phyloP scores from a whole-genome alignment of 1,284 basidiomycete species.

The Cryptococcus wingfieldii region DNA sequence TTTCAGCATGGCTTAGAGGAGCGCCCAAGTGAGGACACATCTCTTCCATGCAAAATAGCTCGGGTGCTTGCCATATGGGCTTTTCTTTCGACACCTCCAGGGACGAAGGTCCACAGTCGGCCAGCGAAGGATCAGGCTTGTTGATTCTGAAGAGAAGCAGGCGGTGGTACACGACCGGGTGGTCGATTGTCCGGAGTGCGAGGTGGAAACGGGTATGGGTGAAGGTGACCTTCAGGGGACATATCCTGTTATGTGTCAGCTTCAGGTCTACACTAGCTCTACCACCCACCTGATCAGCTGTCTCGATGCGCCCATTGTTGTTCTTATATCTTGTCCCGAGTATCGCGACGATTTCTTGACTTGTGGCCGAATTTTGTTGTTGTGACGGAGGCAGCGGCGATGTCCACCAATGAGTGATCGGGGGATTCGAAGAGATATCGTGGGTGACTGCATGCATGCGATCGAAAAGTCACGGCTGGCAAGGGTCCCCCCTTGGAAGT shows the following conservation, averaged over 20 bases:
- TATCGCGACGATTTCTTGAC: neutral
- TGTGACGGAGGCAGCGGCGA: no score
- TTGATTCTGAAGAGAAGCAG: constrained; percentile 66
- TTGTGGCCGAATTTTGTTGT: neutral
- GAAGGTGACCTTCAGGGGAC: constrained; percentile 53
- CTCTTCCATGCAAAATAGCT: constrained; percentile 80
- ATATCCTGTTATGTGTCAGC: constrained; percentile 51
- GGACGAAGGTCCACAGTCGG: constrained; percentile 6
- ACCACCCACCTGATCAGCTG: neutral
- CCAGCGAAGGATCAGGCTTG: constrained; percentile 43
- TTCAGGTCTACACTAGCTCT: constrained; percentile 27
- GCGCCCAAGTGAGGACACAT: constrained; percentile 79
- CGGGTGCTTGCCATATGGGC: constrained; percentile 38
- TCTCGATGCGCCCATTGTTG: neutral
- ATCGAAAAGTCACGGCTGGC: no score
- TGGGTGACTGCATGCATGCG: no score
- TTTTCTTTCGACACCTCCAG: constrained; percentile 5
- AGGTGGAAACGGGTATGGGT: constrained; percentile 66
- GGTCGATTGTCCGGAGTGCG: constrained; percentile 61
- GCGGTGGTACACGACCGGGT: constrained; percentile 59
- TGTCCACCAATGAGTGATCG: no score
- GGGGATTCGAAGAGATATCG: no score
- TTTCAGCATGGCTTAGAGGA: constrained; percentile 63
- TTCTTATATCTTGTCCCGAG: neutral
- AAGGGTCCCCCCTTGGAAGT: no score